Percentiles rank a stretch among this genome's conserved stretches.
Conservation (phyloP, 768 basidiomycete genomes). For the Podaxis sp. region DNA sequence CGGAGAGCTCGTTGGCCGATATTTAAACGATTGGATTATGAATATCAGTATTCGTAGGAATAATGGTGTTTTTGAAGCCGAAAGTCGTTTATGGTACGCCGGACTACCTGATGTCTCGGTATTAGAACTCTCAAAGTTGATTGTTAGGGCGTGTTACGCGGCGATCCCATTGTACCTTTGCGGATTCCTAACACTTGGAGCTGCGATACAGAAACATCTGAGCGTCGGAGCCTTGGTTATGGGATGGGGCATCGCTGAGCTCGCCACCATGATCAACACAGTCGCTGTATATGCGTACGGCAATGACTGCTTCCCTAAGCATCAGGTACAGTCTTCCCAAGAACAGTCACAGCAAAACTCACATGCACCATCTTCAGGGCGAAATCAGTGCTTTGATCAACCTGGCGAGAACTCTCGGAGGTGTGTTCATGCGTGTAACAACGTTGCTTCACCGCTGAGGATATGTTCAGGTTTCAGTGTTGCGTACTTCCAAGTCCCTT, state of each 20-base stretch:
- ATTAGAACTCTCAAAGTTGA: conserved; percentile 4
- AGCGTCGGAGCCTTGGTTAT: conserved; percentile 48
- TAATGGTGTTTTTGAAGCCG: conserved; percentile 39
- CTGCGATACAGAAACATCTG: conserved; percentile 44
- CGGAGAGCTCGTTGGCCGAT: conserved; percentile 35
- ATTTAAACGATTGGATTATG: conserved; percentile 33
- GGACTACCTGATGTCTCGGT: not conserved
- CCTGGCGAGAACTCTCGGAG: conserved; percentile 48
- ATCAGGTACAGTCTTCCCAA: conserved; percentile 26
- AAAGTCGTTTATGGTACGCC: conserved; percentile 48
- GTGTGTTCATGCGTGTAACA: conserved; percentile 16
- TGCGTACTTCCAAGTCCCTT: conserved; percentile 57
- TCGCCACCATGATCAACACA: conserved; percentile 50
- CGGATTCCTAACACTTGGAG: conserved; percentile 53
- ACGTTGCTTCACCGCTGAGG: not conserved
- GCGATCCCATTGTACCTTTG: conserved; percentile 52
- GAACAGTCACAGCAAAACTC: conserved; percentile 16
- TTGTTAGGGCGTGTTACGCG: conserved; percentile 46
- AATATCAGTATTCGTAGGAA: conserved; percentile 29
- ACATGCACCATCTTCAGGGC: conserved; percentile 28
- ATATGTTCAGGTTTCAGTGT: conserved; percentile 40
- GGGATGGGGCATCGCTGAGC: conserved; percentile 57
- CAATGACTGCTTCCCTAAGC: conserved; percentile 23
- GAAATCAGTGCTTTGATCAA: conserved; percentile 59
- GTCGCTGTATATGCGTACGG: conserved; percentile 45